These are phyloP conservation scores for Leavenworthia alabamica DNA, from an alignment of 345 rosid species.

Conservation along the genomic window DNA sequence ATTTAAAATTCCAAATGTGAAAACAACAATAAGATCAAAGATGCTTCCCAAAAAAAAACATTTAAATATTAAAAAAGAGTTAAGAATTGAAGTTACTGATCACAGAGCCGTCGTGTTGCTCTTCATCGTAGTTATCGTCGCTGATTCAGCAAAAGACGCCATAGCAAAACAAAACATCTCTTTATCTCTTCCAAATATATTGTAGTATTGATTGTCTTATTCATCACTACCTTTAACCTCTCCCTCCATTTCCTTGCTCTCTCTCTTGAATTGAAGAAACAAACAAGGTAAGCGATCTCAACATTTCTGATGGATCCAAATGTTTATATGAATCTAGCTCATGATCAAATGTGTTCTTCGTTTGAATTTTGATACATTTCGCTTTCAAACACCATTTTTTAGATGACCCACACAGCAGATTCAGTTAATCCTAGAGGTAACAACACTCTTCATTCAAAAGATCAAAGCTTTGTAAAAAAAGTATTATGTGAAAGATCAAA, in stretches of 20 bases:
- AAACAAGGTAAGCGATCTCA: conserved; percentile 11
- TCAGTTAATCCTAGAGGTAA: conserved; percentile 76
- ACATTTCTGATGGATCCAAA: not conserved
- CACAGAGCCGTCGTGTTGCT: conserved; percentile 24
- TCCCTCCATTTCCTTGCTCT: not conserved
- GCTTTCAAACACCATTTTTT: not conserved
- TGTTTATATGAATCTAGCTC: conserved; percentile 1
- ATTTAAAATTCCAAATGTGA: too few relatives aligned
- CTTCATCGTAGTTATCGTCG: conserved; percentile 27
- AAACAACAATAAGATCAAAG: too few relatives aligned
- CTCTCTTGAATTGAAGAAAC: not conserved
- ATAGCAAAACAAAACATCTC: not conserved
- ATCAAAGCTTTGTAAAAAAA: not conserved
- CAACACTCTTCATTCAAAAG: not conserved
- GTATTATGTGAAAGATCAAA: not conserved
- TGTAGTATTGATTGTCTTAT: not conserved
- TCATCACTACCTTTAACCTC: not conserved
- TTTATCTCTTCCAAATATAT: conserved; percentile 7
- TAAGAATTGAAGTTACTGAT: not conserved
- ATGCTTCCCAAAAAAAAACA: too few relatives aligned
- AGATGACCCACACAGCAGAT: conserved; percentile 59
- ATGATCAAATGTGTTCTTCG: not conserved
- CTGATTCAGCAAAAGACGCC: not conserved
- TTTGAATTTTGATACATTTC: not conserved
- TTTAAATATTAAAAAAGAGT: too few relatives aligned